phyloP scores from a whole-genome alignment of 352 stramenopile species.

The Globisporangium emineosum region DNA sequence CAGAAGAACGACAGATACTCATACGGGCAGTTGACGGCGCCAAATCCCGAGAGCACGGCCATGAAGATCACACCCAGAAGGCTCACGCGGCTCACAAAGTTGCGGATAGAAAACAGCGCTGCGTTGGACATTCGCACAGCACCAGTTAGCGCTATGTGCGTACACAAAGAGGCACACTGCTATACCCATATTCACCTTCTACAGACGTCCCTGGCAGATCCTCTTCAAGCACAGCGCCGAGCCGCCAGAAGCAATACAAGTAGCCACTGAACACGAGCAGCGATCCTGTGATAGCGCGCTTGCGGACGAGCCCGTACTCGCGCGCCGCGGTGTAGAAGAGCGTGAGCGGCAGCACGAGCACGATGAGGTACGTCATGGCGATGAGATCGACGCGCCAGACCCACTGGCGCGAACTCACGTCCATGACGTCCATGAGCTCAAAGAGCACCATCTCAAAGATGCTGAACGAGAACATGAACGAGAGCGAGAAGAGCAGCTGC shows the following conservation, averaged over 20 bases:
- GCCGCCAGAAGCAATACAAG: conserved; percentile 73
- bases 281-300: conserved; percentile 24
- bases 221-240: conserved; percentile 52
- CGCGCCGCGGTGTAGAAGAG: conserved; percentile 74
- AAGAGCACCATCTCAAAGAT: conserved; percentile 84
- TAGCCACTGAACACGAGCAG: conserved; percentile 39
- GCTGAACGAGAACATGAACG: conserved; percentile 74
- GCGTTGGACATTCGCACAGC: conserved; percentile 3
- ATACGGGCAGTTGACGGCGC: conserved; percentile 82
- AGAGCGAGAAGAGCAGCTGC: conserved; percentile 69
- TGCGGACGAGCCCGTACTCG: conserved; percentile 44
- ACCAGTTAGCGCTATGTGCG: neutral
- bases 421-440: conserved; percentile 71
- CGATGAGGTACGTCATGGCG: conserved; percentile 72
- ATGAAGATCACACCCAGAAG: conserved; percentile 81
- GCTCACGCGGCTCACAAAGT: conserved; percentile 81
- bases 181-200: conserved; percentile 34
- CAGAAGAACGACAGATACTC: conserved; percentile 86
- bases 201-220: conserved; percentile 38
- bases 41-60: conserved; percentile 78
- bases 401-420: conserved; percentile 58
- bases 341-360: conserved; percentile 69
- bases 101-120: conserved; percentile 75
- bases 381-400: conserved; percentile 76
- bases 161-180: neutral